Conservation (phyloP, 495 filamentous ascomycete genomes). For the Daldinia bambusicola region DNA sequence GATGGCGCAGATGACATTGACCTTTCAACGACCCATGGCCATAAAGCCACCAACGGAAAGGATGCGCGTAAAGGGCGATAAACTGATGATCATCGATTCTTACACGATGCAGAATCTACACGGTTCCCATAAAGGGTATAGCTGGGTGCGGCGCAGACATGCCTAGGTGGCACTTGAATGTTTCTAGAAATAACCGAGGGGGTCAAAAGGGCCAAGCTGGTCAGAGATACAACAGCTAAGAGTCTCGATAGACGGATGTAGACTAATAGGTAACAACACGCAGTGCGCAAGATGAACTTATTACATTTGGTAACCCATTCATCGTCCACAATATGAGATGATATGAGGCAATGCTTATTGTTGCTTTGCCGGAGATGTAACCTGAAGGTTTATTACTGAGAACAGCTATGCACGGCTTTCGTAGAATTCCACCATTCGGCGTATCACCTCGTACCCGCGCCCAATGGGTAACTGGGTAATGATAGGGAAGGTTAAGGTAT, state of each 20-base stretch:
- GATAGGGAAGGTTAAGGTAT: background rate
- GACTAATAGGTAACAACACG: background rate
- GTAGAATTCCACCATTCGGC: background rate
- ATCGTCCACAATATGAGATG: background rate
- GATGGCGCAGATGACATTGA: constrained; percentile 50
- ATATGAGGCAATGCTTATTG: background rate
- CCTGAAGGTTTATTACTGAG: background rate
- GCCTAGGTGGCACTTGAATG: background rate
- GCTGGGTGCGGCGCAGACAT: background rate
- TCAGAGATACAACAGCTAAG: background rate
- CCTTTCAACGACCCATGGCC: constrained; percentile 21
- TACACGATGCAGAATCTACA: background rate
- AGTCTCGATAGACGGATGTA: background rate
- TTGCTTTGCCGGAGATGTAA: background rate
- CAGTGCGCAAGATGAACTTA: background rate
- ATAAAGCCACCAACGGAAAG: background rate
- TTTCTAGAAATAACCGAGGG: background rate
- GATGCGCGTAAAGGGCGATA: constrained; percentile 3
- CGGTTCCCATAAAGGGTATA: background rate
- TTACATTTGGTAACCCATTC: background rate
- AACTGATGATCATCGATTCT: background rate
- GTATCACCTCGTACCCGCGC: background rate
- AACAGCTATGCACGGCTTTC: background rate
- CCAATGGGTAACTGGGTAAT: background rate
- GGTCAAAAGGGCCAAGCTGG: background rate